Base-by-base conservation (phyloP, 768 basidiomycete genomes). In the Lentinula edodes region DNA sequence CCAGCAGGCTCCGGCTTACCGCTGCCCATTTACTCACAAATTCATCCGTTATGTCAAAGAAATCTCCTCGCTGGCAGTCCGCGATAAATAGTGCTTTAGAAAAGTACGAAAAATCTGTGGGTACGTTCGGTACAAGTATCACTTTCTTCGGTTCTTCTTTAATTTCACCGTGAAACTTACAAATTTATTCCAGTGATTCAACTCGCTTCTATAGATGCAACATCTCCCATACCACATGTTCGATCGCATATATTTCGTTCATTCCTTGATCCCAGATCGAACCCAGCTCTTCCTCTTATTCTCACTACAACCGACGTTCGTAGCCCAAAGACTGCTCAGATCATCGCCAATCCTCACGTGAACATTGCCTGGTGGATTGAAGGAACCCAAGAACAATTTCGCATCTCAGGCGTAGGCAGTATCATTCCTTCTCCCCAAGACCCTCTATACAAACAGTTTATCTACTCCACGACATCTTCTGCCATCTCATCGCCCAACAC, bases 321-420 rank as follows among this genome's bases (percentile, higher is more conserved):
- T 28, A 79, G 85, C 1, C 84, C 85, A 20, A 94, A 94, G 66
- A 79, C 83, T 38, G 52, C 71, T 1, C 86, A 92, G 65, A 73
- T 92, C 52, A 74, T 73, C 23, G 67, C 75, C 41, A 77, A 76
- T 60, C 68, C 78, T 9, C 70, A 76, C 46, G 81, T 87, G 63
- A 88, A 93, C 69, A 65, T 88, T 46, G 83, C 79, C 10, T 93
- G 89, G 86, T 95, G 91, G 90, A 80, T 87, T 57, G 77, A 81
- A 35, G 80, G 81, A 20, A 80, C 83, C 0, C 71, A 80, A 57
- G 86, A 90, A 68, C 93, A 95, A 67, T 93, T 87, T 69, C 86
- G 93, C 52, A 74, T 95, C 67, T 63, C 75, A 0, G 91, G 87
- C 1, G 71, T 70, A 13, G 83, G 82, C 20, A 78, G 76, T 68